Conservation (phyloP, 805 yeast genomes). For the Clavispora carvajalis region DNA sequence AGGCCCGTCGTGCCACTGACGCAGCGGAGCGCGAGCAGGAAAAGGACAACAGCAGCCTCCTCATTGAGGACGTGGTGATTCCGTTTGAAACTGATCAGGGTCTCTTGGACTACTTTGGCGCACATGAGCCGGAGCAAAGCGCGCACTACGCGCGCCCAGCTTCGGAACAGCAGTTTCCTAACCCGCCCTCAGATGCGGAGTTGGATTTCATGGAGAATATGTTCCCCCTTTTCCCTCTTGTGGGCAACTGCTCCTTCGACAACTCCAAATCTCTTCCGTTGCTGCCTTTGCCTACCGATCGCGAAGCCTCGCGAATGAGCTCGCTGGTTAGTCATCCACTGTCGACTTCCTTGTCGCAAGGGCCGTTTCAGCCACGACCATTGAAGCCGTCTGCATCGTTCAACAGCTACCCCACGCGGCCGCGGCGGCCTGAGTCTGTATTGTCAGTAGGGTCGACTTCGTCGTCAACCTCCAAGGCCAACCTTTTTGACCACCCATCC, state of each 20-base stretch:
- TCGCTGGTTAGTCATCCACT: slow-evolving; percentile 1
- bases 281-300: slow-evolving; percentile 22
- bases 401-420: slow-evolving; percentile 17
- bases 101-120: slow-evolving; percentile 33
- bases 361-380: slow-evolving; percentile 9
- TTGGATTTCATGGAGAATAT: slow-evolving; percentile 28
- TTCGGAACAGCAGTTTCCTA: slow-evolving; percentile 6
- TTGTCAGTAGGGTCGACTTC: slow-evolving; percentile 35
- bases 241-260: slow-evolving; percentile 35
- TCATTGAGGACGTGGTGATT: slow-evolving; percentile 26
- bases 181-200: slow-evolving; percentile 17
- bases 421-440: slow-evolving; percentile 37
- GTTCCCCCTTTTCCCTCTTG: slow-evolving; percentile 41
- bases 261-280: slow-evolving; percentile 31
- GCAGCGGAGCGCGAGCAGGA: slow-evolving; percentile 11
- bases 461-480: slow-evolving; percentile 19
- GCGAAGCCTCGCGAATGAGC: background rate
- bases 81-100: slow-evolving; percentile 35
- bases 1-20: slow-evolving; percentile 2
- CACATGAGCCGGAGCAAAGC: background rate
- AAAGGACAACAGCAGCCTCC: slow-evolving; percentile 12
- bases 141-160: background rate
- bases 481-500: slow-evolving; percentile 9
- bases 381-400: slow-evolving; percentile 5
- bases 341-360: slow-evolving; percentile 3